phyloP scores from a whole-genome alignment of 2,329 filamentous ascomycete species.

The Simplicillium aogashimaense region DNA sequence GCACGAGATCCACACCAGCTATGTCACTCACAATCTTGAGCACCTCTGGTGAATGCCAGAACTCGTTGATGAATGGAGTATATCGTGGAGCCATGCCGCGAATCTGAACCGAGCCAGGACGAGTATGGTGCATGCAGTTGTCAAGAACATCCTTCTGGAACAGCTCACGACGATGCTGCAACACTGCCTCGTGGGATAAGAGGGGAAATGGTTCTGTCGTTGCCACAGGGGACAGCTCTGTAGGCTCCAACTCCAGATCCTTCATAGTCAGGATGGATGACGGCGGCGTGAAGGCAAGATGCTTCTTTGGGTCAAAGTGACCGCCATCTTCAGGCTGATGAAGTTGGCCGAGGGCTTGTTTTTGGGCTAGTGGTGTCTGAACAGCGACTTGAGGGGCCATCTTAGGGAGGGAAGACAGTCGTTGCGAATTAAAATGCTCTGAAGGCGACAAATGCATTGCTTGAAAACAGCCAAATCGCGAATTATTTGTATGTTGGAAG shows the following conservation, averaged over 20 bases:
- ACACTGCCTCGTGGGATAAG: slow-evolving; percentile 12
- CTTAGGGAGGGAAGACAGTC: background rate
- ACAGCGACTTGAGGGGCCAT: slow-evolving; percentile 9
- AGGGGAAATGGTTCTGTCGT: slow-evolving; percentile 21
- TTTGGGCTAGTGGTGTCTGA: slow-evolving; percentile 2
- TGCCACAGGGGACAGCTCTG: slow-evolving; percentile 13
- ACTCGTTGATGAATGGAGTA: slow-evolving; percentile 19
- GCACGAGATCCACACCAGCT: slow-evolving; percentile 47
- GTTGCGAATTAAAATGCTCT: too few relatives aligned
- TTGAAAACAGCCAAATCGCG: too few relatives aligned
- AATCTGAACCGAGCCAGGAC: slow-evolving; percentile 15
- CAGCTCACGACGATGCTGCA: slow-evolving; percentile 11
- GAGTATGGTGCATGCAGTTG: slow-evolving; percentile 18
- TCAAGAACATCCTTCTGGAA: slow-evolving; percentile 15
- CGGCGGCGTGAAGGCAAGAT: slow-evolving; percentile 10
- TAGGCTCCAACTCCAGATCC: slow-evolving; percentile 11
- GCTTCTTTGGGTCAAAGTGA: slow-evolving; percentile 10
- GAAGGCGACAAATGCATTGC: too few relatives aligned
- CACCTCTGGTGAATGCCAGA: slow-evolving; percentile 45
- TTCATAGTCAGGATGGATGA: slow-evolving; percentile 11
- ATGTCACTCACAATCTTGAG: slow-evolving; percentile 43
- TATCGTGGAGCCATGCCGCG: slow-evolving; percentile 18
- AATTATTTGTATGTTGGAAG: too few relatives aligned
- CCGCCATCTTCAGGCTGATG: too few relatives aligned
- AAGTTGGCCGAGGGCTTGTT: background rate